phyloP scores from a whole-genome alignment of 2,329 filamentous ascomycete genomes.

The Cladosporium austrohemisphaericum region DNA sequence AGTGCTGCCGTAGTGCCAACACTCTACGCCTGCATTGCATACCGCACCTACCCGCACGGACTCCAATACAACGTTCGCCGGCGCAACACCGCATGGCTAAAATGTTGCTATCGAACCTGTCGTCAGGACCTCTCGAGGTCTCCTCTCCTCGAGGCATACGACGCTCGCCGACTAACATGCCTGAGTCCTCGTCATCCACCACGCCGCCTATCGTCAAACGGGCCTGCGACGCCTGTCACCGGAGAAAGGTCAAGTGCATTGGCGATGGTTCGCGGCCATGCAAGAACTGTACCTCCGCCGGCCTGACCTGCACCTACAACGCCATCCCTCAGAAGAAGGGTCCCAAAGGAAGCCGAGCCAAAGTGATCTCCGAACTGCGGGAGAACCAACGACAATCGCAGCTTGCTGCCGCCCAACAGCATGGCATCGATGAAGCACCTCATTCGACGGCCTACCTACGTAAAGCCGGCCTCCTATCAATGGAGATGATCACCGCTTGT shows the following conservation, averaged over 20 bases:
- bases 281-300: constrained; percentile 58
- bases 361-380: constrained; percentile 60
- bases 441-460: constrained; percentile 43
- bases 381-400: constrained; percentile 48
- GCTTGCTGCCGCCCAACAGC: constrained; percentile 38
- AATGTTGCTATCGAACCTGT: constrained; percentile 14
- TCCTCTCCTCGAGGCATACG: constrained; percentile 11
- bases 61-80: constrained; percentile 1
- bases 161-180: constrained; percentile 10
- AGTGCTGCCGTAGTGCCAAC: not conserved
- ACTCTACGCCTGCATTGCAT: constrained; percentile 6
- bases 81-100: constrained; percentile 11
- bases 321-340: constrained; percentile 63
- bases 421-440: constrained; percentile 38
- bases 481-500: constrained; percentile 50
- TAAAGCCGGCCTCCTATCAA: constrained; percentile 47
- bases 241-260: constrained; percentile 51
- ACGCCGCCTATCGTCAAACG: constrained; percentile 27
- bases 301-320: constrained; percentile 61
- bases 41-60: constrained; percentile 15
- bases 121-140: constrained; percentile 15
- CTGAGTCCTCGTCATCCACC: constrained; percentile 15
- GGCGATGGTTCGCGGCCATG: constrained; percentile 52
- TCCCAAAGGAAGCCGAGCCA: constrained; percentile 59
- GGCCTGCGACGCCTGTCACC: constrained; percentile 40